These are phyloP conservation scores for Coemansia sp. DNA, from an alignment of 192 early-diverging fungal genomes.

Conservation along the genomic window DNA sequence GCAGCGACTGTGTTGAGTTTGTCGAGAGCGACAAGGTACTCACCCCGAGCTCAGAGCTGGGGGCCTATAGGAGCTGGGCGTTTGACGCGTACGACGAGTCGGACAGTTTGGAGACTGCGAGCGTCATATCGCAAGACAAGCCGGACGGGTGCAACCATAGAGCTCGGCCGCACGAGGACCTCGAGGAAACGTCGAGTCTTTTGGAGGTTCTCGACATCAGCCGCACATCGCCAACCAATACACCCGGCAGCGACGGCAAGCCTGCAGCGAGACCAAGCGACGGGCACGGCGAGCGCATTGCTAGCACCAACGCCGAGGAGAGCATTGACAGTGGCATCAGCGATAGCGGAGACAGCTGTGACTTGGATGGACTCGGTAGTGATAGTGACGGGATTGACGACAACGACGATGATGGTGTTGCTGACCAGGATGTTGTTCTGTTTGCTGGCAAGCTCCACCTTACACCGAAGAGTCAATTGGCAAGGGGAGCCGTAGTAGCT, in stretches of 20 bases:
- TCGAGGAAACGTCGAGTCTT: slow-evolving; percentile 11
- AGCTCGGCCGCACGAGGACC: background rate
- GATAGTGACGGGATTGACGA: no score
- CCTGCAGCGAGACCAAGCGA: no score
- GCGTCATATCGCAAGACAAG: slow-evolving; percentile 40
- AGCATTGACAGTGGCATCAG: background rate
- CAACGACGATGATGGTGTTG: slow-evolving; percentile 8
- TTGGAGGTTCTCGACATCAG: background rate
- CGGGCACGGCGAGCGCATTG: no score
- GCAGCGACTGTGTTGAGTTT: slow-evolving; percentile 5
- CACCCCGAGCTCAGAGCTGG: background rate
- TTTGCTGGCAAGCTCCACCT: slow-evolving; percentile 31
- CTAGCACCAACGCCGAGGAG: background rate
- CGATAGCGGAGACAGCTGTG: background rate
- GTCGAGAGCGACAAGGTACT: background rate
- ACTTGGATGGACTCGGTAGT: background rate
- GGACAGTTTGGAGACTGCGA: slow-evolving; percentile 5
- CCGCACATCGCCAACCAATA: background rate
- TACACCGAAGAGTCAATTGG: slow-evolving; percentile 1
- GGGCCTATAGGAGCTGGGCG: slow-evolving; percentile 7
- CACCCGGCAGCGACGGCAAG: background rate
- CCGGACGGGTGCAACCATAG: background rate
- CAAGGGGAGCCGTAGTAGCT: background rate
- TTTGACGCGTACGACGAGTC: slow-evolving; percentile 11
- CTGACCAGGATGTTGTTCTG: slow-evolving; percentile 38